Percentiles rank a stretch among this genome's conserved stretches.
phyloP scores from a whole-genome alignment of 306 rosid species.

The Dalbergia oliveri region DNA sequence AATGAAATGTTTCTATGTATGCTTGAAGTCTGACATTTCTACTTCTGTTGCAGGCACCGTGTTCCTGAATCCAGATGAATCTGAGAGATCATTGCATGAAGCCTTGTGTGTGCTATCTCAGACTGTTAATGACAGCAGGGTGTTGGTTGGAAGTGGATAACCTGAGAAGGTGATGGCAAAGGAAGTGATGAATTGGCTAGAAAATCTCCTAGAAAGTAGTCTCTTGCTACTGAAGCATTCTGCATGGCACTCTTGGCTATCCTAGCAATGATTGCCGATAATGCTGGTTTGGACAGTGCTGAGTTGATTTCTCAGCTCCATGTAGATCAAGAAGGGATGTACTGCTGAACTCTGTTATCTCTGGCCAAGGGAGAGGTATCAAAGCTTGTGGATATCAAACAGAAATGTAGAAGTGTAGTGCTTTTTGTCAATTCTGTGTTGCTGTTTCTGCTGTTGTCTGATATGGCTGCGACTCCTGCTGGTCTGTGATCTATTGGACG shows the following conservation, averaged over 20 bases:
- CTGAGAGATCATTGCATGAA: constrained; percentile 97
- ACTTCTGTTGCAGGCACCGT: constrained; percentile 79
- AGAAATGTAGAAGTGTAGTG: no score
- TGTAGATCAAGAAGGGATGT: constrained; percentile 90
- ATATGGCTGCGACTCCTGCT: no score
- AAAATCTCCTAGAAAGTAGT: constrained; percentile 94
- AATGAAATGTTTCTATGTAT: neutral
- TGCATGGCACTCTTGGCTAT: constrained; percentile 86
- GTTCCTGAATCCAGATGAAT: constrained; percentile 79
- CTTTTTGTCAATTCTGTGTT: no score
- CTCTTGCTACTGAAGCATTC: constrained; percentile 96
- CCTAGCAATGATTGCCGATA: constrained; percentile 92
- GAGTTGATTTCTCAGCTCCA: constrained; percentile 93
- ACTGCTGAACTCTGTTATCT: constrained; percentile 85
- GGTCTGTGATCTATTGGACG: no score
- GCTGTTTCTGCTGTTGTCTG: no score
- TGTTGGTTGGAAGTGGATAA: constrained; percentile 96
- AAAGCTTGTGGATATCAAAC: no score
- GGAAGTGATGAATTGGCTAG: constrained; percentile 85
- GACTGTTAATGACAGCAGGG: constrained; percentile 92
- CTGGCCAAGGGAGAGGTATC: constrained; percentile 50
- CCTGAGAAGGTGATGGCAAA: constrained; percentile 97
- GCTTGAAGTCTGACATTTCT: constrained; percentile 29
- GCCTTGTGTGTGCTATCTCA: constrained; percentile 97
- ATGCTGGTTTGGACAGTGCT: constrained; percentile 99